Conservation (phyloP, 768 basidiomycete genomes). For the Naganishia antarctica region DNA sequence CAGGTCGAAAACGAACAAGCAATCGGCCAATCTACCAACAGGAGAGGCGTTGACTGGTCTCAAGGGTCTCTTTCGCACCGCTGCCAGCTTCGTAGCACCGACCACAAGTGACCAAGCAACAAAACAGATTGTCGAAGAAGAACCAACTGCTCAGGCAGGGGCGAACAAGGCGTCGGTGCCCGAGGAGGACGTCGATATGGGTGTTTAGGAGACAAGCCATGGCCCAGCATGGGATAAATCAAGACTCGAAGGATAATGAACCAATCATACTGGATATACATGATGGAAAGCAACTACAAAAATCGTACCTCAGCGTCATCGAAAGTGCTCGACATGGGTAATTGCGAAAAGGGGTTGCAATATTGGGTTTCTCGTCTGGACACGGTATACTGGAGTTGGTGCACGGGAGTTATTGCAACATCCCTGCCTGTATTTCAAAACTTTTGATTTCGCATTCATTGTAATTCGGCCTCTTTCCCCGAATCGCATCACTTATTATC, state of each 20-base stretch:
- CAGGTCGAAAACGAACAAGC: conserved; percentile 6
- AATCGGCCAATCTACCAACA: background rate
- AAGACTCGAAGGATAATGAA: too few species aligned
- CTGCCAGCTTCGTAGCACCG: background rate
- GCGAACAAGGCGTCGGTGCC: conserved; percentile 11
- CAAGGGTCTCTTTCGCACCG: conserved; percentile 12
- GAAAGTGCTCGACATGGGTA: too few species aligned
- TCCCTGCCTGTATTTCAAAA: background rate
- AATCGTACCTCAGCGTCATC: too few species aligned
- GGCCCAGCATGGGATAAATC: background rate
- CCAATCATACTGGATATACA: too few species aligned
- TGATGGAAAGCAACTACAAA: too few species aligned
- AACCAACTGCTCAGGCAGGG: too few species aligned
- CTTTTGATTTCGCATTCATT: background rate
- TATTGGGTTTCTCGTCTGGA: too few species aligned
- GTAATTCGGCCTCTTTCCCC: too few species aligned
- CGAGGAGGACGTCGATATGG: conserved; percentile 19
- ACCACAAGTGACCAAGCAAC: background rate
- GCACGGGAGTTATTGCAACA: too few species aligned
- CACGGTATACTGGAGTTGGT: too few species aligned
- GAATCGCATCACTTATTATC: too few species aligned
- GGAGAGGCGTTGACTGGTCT: background rate
- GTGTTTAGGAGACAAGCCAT: background rate
- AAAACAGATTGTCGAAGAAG: background rate
- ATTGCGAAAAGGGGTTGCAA: too few species aligned